Conservation (phyloP, 2,329 filamentous ascomycete genomes). For the Fusarium sp. region DNA sequence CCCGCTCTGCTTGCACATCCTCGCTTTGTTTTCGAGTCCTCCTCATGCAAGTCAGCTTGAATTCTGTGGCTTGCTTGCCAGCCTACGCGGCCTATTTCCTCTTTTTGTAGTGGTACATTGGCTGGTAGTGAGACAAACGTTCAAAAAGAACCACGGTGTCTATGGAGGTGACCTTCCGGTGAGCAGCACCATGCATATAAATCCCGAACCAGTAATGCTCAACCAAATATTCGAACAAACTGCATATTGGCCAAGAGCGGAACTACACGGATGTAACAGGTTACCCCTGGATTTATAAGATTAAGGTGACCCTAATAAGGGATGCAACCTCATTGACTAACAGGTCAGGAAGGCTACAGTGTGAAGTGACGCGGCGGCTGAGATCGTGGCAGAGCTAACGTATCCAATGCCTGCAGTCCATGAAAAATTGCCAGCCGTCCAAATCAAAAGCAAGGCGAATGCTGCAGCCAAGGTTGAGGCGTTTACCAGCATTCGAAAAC, state of each 20-base stretch:
- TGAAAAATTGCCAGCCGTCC: background rate
- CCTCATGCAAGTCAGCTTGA: slow-evolving; percentile 38
- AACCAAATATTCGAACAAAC: slow-evolving; percentile 14
- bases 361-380: slow-evolving; percentile 4
- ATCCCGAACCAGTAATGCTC: slow-evolving; percentile 29
- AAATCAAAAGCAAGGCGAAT: background rate
- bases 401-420: background rate
- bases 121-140: background rate
- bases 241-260: slow-evolving; percentile 10
- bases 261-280: slow-evolving; percentile 7
- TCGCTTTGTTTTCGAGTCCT: slow-evolving; percentile 28
- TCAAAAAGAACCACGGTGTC: background rate
- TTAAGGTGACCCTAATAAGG: slow-evolving; percentile 15
- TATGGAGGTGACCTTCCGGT: slow-evolving; percentile 12
- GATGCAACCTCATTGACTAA: slow-evolving; percentile 10
- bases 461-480: slow-evolving; percentile 3
- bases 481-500: slow-evolving; percentile 96
- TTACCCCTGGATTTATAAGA: slow-evolving; percentile 24
- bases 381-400: slow-evolving; percentile 2
- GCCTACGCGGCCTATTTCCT: background rate
- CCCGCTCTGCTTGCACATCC: slow-evolving; percentile 34
- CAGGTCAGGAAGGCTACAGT: slow-evolving; percentile 9
- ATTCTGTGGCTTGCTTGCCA: slow-evolving; percentile 16
- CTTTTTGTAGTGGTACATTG: slow-evolving; percentile 7
- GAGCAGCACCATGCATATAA: slow-evolving; percentile 35